Evolutionary conservation across 2,329 filamentous ascomycete species (phyloP).

Genomic region (Madurella fahalii): DNA sequence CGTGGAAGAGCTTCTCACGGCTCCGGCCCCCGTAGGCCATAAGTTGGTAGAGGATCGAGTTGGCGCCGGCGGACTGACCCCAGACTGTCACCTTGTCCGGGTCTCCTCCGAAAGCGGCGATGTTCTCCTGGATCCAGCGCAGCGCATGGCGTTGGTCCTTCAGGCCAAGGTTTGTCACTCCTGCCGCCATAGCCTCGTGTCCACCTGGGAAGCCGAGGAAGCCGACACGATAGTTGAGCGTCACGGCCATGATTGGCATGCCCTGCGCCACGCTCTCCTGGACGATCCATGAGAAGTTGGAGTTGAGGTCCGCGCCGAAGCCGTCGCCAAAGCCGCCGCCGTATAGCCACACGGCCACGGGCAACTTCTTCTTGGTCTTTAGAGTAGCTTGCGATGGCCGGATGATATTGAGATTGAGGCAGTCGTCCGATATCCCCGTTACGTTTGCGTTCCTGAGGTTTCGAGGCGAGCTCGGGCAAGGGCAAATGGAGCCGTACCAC

Average conservation of each 20-base stretch:
- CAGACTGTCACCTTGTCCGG: conserved; percentile 33
- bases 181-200: conserved; percentile 35
- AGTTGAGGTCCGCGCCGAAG: conserved; percentile 41
- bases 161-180: conserved; percentile 45
- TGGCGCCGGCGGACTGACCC: conserved; percentile 44
- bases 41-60: conserved; percentile 32
- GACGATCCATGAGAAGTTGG: conserved; percentile 58
- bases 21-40: conserved; percentile 36
- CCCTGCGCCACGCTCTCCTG: conserved; percentile 40
- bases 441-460: too few species aligned
- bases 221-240: conserved; percentile 43
- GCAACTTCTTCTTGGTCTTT: conserved; percentile 30
- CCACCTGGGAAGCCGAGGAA: conserved; percentile 46
- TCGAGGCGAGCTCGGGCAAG: too few species aligned
- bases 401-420: conserved; percentile 59
- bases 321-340: conserved; percentile 33
- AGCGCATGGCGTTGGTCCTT: conserved; percentile 43
- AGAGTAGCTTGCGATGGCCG: conserved; percentile 44
- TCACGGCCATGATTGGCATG: conserved; percentile 46
- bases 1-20: conserved; percentile 41
- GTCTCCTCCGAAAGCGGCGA: conserved; percentile 39
- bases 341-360: conserved; percentile 58
- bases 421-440: conserved; percentile 46
- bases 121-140: conserved; percentile 44
- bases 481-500: background rate